Conservation (phyloP, 352 stramenopile genomes). For the Salisapilia sapeloensis region DNA sequence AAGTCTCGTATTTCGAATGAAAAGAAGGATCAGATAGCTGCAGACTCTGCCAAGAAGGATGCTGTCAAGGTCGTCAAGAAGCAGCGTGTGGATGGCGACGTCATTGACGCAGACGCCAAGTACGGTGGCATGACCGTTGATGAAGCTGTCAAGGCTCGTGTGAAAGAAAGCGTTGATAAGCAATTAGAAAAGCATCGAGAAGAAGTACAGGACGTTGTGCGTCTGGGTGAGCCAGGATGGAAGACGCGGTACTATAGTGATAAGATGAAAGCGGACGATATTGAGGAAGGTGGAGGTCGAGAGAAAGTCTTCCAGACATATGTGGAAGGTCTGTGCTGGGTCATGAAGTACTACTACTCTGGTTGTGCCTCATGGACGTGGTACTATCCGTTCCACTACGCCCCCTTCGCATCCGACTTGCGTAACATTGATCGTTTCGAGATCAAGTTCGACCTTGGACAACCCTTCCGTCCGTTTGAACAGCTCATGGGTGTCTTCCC, state of each 20-base stretch:
- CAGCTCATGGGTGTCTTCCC: constrained; percentile 98
- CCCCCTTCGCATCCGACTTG: constrained; percentile 87
- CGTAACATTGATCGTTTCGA: constrained; percentile 75
- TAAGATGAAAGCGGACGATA: constrained; percentile 77
- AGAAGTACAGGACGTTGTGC: constrained; percentile 86
- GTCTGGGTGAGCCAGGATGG: constrained; percentile 92
- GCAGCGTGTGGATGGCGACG: constrained; percentile 36
- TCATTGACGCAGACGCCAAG: constrained; percentile 51
- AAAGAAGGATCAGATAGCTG: constrained; percentile 54
- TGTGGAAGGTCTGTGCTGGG: constrained; percentile 98
- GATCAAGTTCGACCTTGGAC: constrained; percentile 89
- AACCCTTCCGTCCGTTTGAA: constrained; percentile 95
- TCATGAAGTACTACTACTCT: constrained; percentile 98
- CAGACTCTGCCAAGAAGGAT: constrained; percentile 35
- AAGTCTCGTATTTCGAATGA: constrained; percentile 50
- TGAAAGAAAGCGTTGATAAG: constrained; percentile 58
- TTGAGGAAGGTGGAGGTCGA: constrained; percentile 70
- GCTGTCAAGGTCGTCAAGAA: constrained; percentile 72
- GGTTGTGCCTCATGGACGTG: constrained; percentile 98
- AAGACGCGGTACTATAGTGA: constrained; percentile 87
- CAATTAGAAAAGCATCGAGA: constrained; percentile 71
- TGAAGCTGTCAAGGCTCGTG: constrained; percentile 62
- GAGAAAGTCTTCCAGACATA: constrained; percentile 89
- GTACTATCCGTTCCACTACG: constrained; percentile 99
- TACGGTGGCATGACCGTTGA: constrained; percentile 42